Conservation (phyloP, 148 eudicot genomes). For the Diospyros kaki region DNA sequence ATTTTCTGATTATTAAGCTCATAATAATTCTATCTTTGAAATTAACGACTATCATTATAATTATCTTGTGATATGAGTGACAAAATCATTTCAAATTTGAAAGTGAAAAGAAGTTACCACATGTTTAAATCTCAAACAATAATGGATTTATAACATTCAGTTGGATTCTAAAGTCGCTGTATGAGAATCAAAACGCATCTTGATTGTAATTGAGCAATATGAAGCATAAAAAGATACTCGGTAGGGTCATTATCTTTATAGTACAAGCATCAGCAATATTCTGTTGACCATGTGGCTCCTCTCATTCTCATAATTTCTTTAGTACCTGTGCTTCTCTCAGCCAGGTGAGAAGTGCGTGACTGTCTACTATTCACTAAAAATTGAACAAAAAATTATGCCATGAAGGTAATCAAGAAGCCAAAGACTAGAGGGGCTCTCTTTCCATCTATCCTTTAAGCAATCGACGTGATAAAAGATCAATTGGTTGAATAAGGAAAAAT, state of each 20-base stretch:
- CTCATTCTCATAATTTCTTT: neutral
- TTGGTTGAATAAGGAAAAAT: neutral
- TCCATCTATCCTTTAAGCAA: neutral
- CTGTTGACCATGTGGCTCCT: neutral
- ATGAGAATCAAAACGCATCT: no score
- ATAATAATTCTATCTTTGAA: slow-evolving; percentile 1
- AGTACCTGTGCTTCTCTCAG: no score
- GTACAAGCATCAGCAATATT: neutral
- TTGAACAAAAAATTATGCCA: neutral
- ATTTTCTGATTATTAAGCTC: neutral
- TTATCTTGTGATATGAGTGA: neutral
- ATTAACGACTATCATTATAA: neutral
- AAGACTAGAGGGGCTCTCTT: neutral
- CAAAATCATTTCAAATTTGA: neutral
- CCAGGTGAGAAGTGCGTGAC: neutral
- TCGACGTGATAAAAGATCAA: neutral
- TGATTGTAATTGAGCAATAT: no score
- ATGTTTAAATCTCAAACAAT: no score
- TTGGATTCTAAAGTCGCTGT: no score
- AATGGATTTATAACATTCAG: no score
- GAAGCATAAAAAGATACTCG: neutral
- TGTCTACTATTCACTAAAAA: no score
- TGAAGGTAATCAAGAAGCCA: neutral
- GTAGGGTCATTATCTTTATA: neutral
- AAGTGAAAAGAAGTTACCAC: neutral